Evolutionary conservation across 345 rosid genomes (phyloP), one percentile per base, ranked within the genome.

Genomic region (Raphanus sativus): DNA sequence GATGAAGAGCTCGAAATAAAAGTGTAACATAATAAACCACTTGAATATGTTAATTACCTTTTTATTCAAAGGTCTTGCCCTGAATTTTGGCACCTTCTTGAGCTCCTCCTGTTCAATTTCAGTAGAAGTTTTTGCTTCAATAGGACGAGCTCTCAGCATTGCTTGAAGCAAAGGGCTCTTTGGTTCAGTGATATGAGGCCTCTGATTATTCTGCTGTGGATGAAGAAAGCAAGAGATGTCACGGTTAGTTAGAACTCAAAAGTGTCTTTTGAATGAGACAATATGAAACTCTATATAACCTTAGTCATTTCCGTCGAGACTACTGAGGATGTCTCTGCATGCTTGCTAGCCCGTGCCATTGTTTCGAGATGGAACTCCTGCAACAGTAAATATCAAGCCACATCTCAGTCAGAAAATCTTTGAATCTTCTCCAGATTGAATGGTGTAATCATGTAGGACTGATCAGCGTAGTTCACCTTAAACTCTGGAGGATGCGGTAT

Each of bases 61-160:
- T 74, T 85, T 89, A 67, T 90, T 89, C 71, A 87, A 77, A 71
- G 94, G 96, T 83, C 88, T 89, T n/a, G 98, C 98, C 85, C 87
- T 94, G 75, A 90, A 91, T 78, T 84, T 93, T 24, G 96, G 92
- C 24, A 85, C 83, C 81, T 91, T 93, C 71, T 89, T 85, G 70
- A 93, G 87, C 74, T 86, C 97, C 75, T 91, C 98, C 59, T 81
- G 86, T 80, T 89, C 91, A 30, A 86, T 86, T 81, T 93, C 98
- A 26, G 79, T 64, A 32, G 90, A 87, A 82, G 86, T 61, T 61
- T 29, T 61, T n/a, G 65, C 65, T 29, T 29, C 29, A 6, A 29
- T n/a, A 29, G 65, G 65, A 30, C 65, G 65, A 30, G 65, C 65
- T 61, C 65, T 29, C 40, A 62, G 65, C 40, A 6, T 62, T n/a